Base-by-base conservation (phyloP, 768 basidiomycete species). In the Pleurotus giganteus region DNA sequence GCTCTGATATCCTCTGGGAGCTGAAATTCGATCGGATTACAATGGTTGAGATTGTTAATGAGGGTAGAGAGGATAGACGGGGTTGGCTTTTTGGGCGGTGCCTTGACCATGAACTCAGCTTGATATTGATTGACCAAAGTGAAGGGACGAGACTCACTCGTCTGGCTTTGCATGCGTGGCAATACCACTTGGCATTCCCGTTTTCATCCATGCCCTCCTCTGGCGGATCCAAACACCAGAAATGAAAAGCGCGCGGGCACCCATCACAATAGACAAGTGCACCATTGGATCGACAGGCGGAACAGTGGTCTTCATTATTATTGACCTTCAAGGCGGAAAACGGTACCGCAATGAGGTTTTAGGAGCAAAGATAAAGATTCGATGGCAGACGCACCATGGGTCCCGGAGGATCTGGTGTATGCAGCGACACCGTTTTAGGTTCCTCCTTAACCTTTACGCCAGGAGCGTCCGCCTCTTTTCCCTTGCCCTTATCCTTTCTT, bases 191-290 rank as follows among this genome's bases (percentile, higher is more conserved):
- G 61, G 86, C 82, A 71, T 91, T 89, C 11, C 90, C 89, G 42
- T 41, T 41, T n/a, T 97, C 83, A 69, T 97, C 93, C 58, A 88
- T 79, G 46, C 85, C 76, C 58, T 94, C 91, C 76, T 98, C 82
- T 19, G 97, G 97, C 51, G 97, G 97, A 69, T 99, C 90, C 60
- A 99, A 80, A 70, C 97, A 99, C 82, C 89, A 87, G 57, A 98
- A 85, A 72, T 99, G 97, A 70, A 97, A 99, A 5, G 94, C 93
- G 59, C 89, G 77, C 31, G 96, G 92, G 68, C 97, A 99, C 17
- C 95, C 94, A 69, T 98, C 97, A 70, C 97, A 99, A 68, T 97
- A 98, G 17, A 99, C 83, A 57, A 98, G 79, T 41, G 89, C 83
- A 45, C 96, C 96, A 60, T 74, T 73, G 23, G 87, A 91, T 62